Evolutionary conservation across 805 yeast species (phyloP).

Genomic region (Lipomyces orientalis): DNA sequence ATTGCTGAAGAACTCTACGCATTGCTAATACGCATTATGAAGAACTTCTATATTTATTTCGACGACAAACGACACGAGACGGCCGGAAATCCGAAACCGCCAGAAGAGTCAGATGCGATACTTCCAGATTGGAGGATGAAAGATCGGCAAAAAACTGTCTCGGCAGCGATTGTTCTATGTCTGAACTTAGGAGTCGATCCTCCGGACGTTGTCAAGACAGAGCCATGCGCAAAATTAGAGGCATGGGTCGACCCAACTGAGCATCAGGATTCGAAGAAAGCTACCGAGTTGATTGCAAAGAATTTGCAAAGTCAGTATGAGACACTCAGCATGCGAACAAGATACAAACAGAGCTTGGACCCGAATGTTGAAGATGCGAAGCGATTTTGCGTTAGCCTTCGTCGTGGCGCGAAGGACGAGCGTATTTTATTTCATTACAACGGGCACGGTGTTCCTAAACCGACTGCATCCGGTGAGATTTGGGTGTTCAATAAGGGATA

Average conservation of each 20-base stretch:
- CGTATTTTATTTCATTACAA: slow-evolving; percentile 92
- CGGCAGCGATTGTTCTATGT: slow-evolving; percentile 90
- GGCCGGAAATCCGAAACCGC: slow-evolving; percentile 71
- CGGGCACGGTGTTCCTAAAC: slow-evolving; percentile 98
- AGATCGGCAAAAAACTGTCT: slow-evolving; percentile 89
- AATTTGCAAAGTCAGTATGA: slow-evolving; percentile 87
- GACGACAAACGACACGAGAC: slow-evolving; percentile 93
- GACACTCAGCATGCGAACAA: slow-evolving; percentile 80
- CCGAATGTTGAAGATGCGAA: slow-evolving; percentile 96
- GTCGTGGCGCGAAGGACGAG: slow-evolving; percentile 92
- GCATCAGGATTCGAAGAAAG: slow-evolving; percentile 84
- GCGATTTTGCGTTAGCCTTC: slow-evolving; percentile 82
- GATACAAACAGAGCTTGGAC: slow-evolving; percentile 88
- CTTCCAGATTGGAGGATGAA: slow-evolving; percentile 91
- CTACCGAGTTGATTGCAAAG: slow-evolving; percentile 89
- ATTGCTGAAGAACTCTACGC: not conserved
- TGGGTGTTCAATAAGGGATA: slow-evolving; percentile 98
- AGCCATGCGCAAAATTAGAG: slow-evolving; percentile 89
- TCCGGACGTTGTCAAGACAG: slow-evolving; percentile 91
- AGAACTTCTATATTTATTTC: slow-evolving; percentile 79
- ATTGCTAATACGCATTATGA: slow-evolving; percentile 24
- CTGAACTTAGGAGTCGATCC: slow-evolving; percentile 95
- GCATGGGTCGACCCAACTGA: slow-evolving; percentile 91
- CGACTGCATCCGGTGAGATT: slow-evolving; percentile 93
- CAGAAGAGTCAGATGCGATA: slow-evolving; percentile 53